A percentile compares a stretch with the other conserved stretches of the same genome.
These are phyloP conservation scores for Colletotrichum echinochloae DNA, from an alignment of 2,329 filamentous ascomycete species.

Conservation along the genomic window DNA sequence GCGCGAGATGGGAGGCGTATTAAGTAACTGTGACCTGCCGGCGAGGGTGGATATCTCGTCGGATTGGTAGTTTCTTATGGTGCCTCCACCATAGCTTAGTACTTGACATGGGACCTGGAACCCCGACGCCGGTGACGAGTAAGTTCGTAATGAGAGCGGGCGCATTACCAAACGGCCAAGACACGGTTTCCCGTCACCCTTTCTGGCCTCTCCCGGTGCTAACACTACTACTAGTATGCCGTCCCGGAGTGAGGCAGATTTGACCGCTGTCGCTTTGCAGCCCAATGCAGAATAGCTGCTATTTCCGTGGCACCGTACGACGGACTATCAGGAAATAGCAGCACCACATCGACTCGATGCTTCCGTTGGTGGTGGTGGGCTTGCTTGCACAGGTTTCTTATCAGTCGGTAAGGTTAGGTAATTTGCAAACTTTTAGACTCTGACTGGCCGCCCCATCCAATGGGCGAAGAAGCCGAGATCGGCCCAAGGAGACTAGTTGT, in stretches of 20 bases:
- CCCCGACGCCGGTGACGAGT: slow-evolving; percentile 32
- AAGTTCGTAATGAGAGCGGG: slow-evolving; percentile 16
- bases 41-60: slow-evolving; percentile 18
- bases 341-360: slow-evolving; percentile 26
- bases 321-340: neutral
- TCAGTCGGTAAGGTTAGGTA: slow-evolving; percentile 41
- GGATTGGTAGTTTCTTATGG: slow-evolving; percentile 9
- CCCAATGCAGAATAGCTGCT: neutral
- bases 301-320: slow-evolving; percentile 28
- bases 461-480: slow-evolving; percentile 41
- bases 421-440: slow-evolving; percentile 21
- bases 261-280: slow-evolving; percentile 11
- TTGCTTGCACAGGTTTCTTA: slow-evolving; percentile 29
- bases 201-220: neutral
- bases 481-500: slow-evolving; percentile 32
- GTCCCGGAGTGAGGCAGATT: neutral
- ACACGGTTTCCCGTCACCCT: slow-evolving; percentile 16
- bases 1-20: slow-evolving; percentile 17
- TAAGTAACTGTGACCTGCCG: slow-evolving; percentile 21
- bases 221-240: neutral
- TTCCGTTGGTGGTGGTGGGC: slow-evolving; percentile 31
- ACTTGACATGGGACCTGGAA: slow-evolving; percentile 34
- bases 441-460: slow-evolving; percentile 30
- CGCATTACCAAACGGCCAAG: slow-evolving; percentile 31
- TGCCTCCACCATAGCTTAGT: slow-evolving; percentile 37